Percentiles rank a stretch among this genome's conserved stretches.
These are phyloP conservation scores for Colletotrichum lini DNA, from an alignment of 2,329 filamentous ascomycete species.

Conservation along the genomic window DNA sequence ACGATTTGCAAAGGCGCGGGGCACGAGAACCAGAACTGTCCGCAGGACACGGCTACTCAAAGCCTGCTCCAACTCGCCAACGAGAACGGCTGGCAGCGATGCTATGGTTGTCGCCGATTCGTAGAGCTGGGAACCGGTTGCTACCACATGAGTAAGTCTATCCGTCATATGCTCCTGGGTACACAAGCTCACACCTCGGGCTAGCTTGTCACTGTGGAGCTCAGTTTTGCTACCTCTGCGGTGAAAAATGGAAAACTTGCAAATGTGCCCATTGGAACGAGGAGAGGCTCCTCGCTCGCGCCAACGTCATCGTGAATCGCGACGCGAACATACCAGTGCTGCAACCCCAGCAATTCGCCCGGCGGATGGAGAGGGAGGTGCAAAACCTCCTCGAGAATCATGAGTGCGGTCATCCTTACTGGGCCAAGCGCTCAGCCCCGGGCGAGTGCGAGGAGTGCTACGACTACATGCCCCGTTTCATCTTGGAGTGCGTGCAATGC, in stretches of 20 bases:
- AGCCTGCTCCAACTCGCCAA: constrained; percentile 57
- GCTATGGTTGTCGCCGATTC: constrained; percentile 59
- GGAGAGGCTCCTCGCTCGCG: constrained; percentile 49
- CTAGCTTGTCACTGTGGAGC: constrained; percentile 60
- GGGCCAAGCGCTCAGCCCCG: constrained; percentile 52
- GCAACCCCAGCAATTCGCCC: not conserved
- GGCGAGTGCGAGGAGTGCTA: constrained; percentile 61
- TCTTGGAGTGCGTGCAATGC: constrained; percentile 64
- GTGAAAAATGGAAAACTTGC: constrained; percentile 58
- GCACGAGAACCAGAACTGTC: constrained; percentile 64
- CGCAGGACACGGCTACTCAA: constrained; percentile 57
- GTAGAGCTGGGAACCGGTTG: constrained; percentile 68
- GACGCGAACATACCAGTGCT: not conserved
- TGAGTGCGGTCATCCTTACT: constrained; percentile 56
- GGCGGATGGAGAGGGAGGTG: constrained; percentile 44
- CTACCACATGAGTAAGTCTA: constrained; percentile 69
- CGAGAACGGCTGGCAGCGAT: constrained; percentile 66
- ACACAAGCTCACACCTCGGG: not conserved
- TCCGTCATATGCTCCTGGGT: too few relatives aligned
- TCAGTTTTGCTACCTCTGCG: constrained; percentile 67
- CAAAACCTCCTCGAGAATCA: constrained; percentile 55
- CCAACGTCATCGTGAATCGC: constrained; percentile 51
- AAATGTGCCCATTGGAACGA: constrained; percentile 56
- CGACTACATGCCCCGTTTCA: constrained; percentile 55
- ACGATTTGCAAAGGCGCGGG: constrained; percentile 61